Conservation (phyloP, 2,329 filamentous ascomycete species). For the Apiospora aurea region DNA sequence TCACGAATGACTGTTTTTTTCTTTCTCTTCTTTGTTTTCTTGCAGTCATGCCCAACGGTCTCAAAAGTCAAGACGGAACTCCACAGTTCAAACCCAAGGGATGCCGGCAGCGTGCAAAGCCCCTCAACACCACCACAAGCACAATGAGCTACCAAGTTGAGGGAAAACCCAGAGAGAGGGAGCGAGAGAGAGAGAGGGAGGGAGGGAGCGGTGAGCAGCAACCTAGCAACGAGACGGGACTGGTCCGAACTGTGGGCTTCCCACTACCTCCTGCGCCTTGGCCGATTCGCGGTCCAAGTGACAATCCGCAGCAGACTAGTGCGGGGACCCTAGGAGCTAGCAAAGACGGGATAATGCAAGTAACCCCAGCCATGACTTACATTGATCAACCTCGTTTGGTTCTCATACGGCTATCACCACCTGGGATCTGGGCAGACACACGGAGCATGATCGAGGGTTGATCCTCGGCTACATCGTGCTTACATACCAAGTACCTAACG, state of each 20-base stretch:
- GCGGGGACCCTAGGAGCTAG: slow-evolving; percentile 16
- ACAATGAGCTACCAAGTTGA: slow-evolving; percentile 5
- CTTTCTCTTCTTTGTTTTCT: not conserved
- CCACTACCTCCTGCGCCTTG: slow-evolving; percentile 8
- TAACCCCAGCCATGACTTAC: slow-evolving; percentile 22
- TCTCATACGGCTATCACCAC: slow-evolving; percentile 1
- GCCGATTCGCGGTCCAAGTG: slow-evolving; percentile 14
- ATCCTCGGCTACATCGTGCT: slow-evolving; percentile 10
- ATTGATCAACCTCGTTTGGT: slow-evolving; percentile 14
- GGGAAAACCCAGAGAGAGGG: not conserved
- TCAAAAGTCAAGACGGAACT: slow-evolving; percentile 15
- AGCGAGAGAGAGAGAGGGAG: not conserved
- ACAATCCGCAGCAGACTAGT: slow-evolving; percentile 18
- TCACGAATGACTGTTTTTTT: not conserved
- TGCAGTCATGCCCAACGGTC: slow-evolving; percentile 21
- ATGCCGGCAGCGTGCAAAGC: not conserved
- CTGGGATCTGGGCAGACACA: not conserved
- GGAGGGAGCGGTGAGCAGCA: slow-evolving; percentile 3
- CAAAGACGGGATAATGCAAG: slow-evolving; percentile 23
- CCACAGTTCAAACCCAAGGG: slow-evolving; percentile 17
- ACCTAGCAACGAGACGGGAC: slow-evolving; percentile 15
- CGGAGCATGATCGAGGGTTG: not conserved
- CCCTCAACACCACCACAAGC: slow-evolving; percentile 9
- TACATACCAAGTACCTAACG: not conserved
- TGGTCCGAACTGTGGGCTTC: slow-evolving; percentile 21